Conservation (phyloP, 148 eudicot genomes). For the Amaranthus palmeri region DNA sequence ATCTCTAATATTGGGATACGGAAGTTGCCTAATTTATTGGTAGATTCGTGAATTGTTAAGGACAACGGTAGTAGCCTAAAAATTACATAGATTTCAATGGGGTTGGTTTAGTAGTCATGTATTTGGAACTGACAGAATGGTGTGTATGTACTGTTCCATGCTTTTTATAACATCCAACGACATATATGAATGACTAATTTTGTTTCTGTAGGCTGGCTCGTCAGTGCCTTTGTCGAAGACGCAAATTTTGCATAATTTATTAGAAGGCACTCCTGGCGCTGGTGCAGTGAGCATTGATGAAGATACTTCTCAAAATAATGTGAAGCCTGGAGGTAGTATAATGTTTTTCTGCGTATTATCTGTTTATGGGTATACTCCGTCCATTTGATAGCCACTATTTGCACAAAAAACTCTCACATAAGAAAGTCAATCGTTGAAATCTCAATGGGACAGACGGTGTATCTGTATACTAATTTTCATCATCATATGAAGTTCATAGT, state of each 20-base stretch:
- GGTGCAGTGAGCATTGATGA: slow-evolving; percentile 45
- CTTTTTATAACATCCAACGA: neutral
- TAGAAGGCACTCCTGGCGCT: slow-evolving; percentile 74
- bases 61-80: neutral
- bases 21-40: neutral
- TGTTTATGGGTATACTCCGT: too few species aligned
- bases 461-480: neutral
- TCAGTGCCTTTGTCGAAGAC: slow-evolving; percentile 57
- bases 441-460: too few species aligned
- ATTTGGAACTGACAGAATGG: neutral
- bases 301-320: slow-evolving; percentile 34
- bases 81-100: neutral
- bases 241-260: slow-evolving; percentile 45
- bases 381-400: too few species aligned
- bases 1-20: neutral
- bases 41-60: too few species aligned
- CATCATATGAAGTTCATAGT: neutral
- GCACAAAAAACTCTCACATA: too few species aligned
- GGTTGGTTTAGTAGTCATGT: neutral
- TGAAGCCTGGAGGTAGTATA: slow-evolving; percentile 40
- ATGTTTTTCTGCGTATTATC: neutral
- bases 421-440: too few species aligned
- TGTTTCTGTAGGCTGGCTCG: slow-evolving; percentile 47
- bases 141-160: neutral
- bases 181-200: slow-evolving; percentile 7